These are phyloP conservation scores for Scolecobasidium constrictum DNA, from an alignment of 2,329 filamentous ascomycete genomes.

Conservation along the genomic window DNA sequence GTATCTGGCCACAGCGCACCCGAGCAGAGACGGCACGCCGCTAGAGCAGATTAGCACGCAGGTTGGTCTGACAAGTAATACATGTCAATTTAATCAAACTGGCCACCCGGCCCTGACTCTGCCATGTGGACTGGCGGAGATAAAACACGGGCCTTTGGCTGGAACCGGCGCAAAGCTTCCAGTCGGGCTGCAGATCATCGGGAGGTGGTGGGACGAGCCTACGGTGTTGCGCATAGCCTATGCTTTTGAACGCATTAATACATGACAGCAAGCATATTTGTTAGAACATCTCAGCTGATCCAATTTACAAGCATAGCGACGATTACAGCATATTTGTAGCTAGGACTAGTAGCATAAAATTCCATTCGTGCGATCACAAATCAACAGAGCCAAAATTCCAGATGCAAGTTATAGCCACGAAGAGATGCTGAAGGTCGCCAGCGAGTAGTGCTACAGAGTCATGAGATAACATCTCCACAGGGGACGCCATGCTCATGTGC, in stretches of 20 bases:
- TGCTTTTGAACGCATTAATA: conserved; percentile 36
- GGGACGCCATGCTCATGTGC: too few species aligned
- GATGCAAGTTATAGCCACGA: too few species aligned
- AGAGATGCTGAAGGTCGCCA: too few species aligned
- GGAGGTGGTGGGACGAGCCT: conserved; percentile 40
- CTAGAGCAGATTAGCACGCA: conserved; percentile 38
- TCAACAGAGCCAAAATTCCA: too few species aligned
- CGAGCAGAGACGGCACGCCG: conserved; percentile 26
- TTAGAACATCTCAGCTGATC: too few species aligned
- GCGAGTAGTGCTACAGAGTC: too few species aligned
- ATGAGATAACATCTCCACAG: too few species aligned
- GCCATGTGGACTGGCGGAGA: conserved; percentile 37
- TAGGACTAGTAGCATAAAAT: too few species aligned
- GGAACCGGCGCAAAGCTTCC: conserved; percentile 27
- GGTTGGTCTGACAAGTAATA: conserved; percentile 46
- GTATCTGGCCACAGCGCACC: conserved; percentile 35
- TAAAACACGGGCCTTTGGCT: conserved; percentile 25
- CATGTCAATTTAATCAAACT: conserved; percentile 45
- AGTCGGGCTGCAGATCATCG: conserved; percentile 46
- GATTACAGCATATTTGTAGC: too few species aligned
- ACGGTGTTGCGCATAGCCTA: conserved; percentile 33
- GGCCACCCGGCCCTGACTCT: conserved; percentile 46
- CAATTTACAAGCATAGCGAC: too few species aligned
- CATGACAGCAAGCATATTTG: conserved; percentile 38
- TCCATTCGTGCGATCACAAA: too few species aligned